A percentile compares a stretch with the other conserved stretches of the same genome.
phyloP scores from a whole-genome alignment of 2,329 filamentous ascomycete genomes.

The Penicillium sclerotigenum region DNA sequence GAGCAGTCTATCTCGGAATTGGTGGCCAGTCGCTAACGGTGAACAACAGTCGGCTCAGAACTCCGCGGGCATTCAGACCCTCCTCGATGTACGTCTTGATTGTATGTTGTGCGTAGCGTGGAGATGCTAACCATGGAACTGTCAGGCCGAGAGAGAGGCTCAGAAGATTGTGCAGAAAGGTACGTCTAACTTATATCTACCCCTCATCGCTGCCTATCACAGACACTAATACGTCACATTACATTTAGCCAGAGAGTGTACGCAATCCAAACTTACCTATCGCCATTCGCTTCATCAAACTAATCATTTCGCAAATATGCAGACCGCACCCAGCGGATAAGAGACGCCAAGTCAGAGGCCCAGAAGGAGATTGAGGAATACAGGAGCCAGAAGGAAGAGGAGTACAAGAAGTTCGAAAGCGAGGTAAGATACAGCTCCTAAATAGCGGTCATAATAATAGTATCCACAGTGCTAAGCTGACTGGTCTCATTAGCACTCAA shows the following conservation, averaged over 20 bases:
- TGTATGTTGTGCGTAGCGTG: neutral
- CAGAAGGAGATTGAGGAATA: conserved; percentile 98
- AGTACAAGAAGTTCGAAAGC: conserved; percentile 92
- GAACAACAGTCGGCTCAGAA: conserved; percentile 84
- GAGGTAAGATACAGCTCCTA: conserved; percentile 51
- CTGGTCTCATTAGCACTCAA: conserved; percentile 65
- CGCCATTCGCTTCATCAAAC: conserved; percentile 7
- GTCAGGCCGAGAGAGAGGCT: conserved; percentile 90
- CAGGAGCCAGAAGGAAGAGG: conserved; percentile 80
- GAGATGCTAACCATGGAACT: conserved; percentile 12
- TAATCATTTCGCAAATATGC: conserved; percentile 12
- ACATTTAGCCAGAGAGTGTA: conserved; percentile 79
- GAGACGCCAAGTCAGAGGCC: conserved; percentile 91
- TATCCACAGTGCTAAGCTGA: neutral
- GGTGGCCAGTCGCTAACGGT: conserved; percentile 5
- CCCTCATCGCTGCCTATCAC: neutral
- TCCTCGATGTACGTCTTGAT: conserved; percentile 77
- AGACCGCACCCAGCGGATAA: conserved; percentile 96
- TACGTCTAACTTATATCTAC: conserved; percentile 41
- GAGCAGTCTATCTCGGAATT: conserved; percentile 5
- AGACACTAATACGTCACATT: conserved; percentile 27
- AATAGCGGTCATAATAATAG: neutral
- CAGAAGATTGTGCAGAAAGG: conserved; percentile 99
- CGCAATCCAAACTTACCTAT: conserved; percentile 16
- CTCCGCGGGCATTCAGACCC: conserved; percentile 95